Evolutionary conservation across 179 eudicot genomes (phyloP).

Genomic region (Drosera spatulata): DNA sequence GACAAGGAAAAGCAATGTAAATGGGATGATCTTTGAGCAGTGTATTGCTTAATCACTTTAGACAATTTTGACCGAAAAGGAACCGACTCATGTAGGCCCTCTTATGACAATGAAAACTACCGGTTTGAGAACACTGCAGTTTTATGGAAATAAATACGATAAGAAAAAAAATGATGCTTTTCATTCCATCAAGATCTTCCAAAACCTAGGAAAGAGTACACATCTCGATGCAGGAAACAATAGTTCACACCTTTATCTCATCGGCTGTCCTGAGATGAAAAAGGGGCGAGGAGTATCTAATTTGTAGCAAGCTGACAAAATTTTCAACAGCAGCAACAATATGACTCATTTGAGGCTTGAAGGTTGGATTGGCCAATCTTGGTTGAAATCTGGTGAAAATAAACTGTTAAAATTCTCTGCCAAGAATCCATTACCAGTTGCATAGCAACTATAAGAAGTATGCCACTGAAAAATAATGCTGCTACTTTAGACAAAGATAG

Average conservation of each 20-base stretch:
- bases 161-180: too few relatives aligned
- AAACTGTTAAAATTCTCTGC: background rate
- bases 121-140: too few relatives aligned
- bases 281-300: slow-evolving; percentile 95
- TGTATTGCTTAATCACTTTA: too few relatives aligned
- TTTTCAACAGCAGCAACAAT: slow-evolving; percentile 72
- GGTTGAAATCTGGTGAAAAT: slow-evolving; percentile 50
- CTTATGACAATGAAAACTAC: too few relatives aligned
- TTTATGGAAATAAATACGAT: too few relatives aligned
- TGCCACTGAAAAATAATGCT: too few relatives aligned
- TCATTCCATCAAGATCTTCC: background rate
- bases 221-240: background rate
- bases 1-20: background rate
- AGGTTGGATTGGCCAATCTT: slow-evolving; percentile 70
- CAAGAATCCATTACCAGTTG: slow-evolving; percentile 37
- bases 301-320: slow-evolving; percentile 45
- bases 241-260: slow-evolving; percentile 59
- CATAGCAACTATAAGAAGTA: too few relatives aligned
- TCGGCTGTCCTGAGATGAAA: slow-evolving; percentile 66
- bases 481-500: background rate
- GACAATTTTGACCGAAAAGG: too few relatives aligned
- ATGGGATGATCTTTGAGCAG: background rate
- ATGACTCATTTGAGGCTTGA: slow-evolving; percentile 72
- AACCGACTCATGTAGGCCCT: too few relatives aligned
- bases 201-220: background rate